Conservation (phyloP, 192 early-diverging fungal genomes). For the Coemansia sp. region DNA sequence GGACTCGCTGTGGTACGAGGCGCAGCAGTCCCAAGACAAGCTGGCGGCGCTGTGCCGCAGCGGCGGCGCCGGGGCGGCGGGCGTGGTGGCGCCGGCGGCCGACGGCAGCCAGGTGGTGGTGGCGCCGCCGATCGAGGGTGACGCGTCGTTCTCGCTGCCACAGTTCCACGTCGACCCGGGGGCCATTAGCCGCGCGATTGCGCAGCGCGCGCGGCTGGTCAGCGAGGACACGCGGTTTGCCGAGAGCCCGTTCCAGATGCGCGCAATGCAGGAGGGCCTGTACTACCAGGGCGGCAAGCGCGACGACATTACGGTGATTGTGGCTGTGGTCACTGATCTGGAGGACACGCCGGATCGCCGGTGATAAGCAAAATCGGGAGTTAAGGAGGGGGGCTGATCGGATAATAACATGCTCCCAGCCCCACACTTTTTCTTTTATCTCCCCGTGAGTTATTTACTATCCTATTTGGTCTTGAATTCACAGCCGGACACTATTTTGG, state of each 20-base stretch:
- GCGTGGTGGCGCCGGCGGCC: conserved; percentile 1
- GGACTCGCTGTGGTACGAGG: conserved; percentile 51
- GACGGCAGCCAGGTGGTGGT: not conserved
- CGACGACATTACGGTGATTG: conserved; percentile 92
- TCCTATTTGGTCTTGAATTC: too few relatives aligned
- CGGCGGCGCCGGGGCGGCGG: not conserved
- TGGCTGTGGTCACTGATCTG: conserved; percentile 75
- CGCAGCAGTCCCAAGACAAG: conserved; percentile 23
- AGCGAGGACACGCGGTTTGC: conserved; percentile 75
- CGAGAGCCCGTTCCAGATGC: conserved; percentile 84
- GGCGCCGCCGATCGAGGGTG: conserved; percentile 12
- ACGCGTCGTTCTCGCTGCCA: conserved; percentile 31
- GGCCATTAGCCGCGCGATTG: conserved; percentile 73
- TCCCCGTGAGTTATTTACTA: too few relatives aligned
- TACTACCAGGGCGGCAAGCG: conserved; percentile 92
- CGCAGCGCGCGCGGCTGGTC: conserved; percentile 68
- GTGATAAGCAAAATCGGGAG: too few relatives aligned
- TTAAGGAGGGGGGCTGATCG: too few relatives aligned
- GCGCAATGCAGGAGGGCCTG: conserved; percentile 91
- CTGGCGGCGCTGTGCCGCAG: conserved; percentile 17
- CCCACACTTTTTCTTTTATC: too few relatives aligned
- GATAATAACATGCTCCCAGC: too few relatives aligned
- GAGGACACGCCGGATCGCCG: conserved; percentile 72
- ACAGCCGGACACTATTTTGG: too few relatives aligned
- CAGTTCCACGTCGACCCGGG: conserved; percentile 65